Evolutionary conservation across 495 filamentous ascomycete species (phyloP).

Genomic region (Bryoglossum gracile): DNA sequence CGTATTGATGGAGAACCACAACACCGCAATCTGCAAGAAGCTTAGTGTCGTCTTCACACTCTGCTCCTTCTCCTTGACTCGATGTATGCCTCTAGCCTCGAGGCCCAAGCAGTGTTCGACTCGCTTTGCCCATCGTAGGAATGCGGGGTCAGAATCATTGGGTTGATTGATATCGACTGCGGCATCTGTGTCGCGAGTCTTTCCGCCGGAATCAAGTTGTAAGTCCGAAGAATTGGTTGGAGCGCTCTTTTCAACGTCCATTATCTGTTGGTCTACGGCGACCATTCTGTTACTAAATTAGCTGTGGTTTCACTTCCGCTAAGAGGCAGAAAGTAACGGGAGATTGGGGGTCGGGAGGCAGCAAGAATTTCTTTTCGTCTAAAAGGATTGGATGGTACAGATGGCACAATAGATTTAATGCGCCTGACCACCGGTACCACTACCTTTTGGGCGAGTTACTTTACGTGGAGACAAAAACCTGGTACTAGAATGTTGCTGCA

Average conservation of each 20-base stretch:
- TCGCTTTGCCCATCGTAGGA: conserved; percentile 7
- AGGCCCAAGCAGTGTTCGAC: conserved; percentile 41
- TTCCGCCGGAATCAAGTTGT: not conserved
- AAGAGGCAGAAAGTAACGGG: conserved; percentile 15
- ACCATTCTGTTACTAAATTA: conserved; percentile 13
- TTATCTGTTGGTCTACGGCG: conserved; percentile 3
- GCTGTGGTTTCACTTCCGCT: not conserved
- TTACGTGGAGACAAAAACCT: not conserved
- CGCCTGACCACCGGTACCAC: not conserved
- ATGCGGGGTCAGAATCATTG: not conserved
- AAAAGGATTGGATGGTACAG: not conserved
- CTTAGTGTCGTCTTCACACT: conserved; percentile 47
- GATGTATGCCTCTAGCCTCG: conserved; percentile 62
- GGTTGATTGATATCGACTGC: conserved; percentile 9
- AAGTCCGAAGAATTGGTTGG: not conserved
- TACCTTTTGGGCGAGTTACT: not conserved
- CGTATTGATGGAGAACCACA: conserved; percentile 74
- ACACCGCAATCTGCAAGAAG: conserved; percentile 55
- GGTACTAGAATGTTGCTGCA: not conserved
- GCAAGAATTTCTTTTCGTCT: conserved; percentile 34
- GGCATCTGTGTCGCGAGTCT: conserved; percentile 3
- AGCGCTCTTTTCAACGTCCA: conserved; percentile 14
- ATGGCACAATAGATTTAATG: no score
- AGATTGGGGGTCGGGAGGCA: conserved; percentile 2
- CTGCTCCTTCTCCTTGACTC: conserved; percentile 57